These are phyloP conservation scores for Pseudohalonectria lignicola DNA, from an alignment of 2,329 filamentous ascomycete genomes.

Conservation along the genomic window DNA sequence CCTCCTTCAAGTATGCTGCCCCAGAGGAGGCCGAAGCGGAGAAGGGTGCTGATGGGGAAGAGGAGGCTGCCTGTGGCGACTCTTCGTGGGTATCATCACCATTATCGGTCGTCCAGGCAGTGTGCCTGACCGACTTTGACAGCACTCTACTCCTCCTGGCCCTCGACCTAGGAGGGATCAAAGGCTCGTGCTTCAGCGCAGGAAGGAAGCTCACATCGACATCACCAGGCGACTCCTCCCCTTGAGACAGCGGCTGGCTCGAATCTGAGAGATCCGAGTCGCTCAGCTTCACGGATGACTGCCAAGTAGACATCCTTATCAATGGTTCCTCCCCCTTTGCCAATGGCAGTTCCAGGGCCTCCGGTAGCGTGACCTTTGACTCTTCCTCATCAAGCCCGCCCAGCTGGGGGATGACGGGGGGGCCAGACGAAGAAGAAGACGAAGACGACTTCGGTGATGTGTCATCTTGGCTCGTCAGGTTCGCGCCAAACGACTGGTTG, in stretches of 20 bases:
- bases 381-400: too few species aligned
- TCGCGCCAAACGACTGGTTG: too few species aligned
- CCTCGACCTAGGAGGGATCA: slow-evolving; percentile 16
- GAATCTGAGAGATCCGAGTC: slow-evolving; percentile 1
- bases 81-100: too few species aligned
- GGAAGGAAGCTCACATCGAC: slow-evolving; percentile 21
- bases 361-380: too few species aligned
- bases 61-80: too few species aligned
- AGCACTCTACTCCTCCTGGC: slow-evolving; percentile 3
- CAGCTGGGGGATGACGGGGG: too few species aligned
- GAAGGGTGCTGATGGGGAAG: too few species aligned
- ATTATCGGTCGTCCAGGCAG: not conserved
- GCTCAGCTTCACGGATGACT: not conserved
- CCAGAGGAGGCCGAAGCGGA: not conserved
- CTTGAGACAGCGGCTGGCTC: not conserved
- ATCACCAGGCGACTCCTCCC: not conserved
- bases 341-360: not conserved
- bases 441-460: too few species aligned
- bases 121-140: not conserved
- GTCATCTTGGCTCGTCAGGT: too few species aligned
- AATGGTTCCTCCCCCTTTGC: too few species aligned
- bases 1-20: slow-evolving; percentile 2
- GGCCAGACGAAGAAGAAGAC: too few species aligned
- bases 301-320: too few species aligned
- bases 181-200: slow-evolving; percentile 24